Percentiles rank a stretch among this genome's conserved stretches.
Evolutionary conservation across 2,329 filamentous ascomycete species (phyloP).

Genomic region (Fusarium sp.): DNA sequence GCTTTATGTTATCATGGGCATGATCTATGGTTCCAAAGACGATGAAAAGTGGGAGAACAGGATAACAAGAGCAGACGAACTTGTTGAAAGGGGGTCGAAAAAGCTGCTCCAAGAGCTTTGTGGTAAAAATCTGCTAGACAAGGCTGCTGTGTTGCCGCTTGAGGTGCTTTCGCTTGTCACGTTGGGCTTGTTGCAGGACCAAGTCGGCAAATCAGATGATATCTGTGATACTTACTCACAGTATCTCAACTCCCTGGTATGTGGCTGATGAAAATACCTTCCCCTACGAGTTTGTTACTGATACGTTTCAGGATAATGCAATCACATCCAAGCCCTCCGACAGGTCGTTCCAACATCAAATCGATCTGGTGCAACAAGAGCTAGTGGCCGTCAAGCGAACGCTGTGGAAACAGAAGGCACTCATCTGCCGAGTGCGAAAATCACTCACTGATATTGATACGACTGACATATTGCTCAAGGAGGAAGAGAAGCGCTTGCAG

Average conservation of each 20-base stretch:
- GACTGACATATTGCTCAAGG: conserved; percentile 24
- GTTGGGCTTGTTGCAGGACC: conserved; percentile 57
- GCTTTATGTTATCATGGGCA: conserved; percentile 58
- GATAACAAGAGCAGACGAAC: conserved; percentile 49
- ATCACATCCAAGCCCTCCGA: conserved; percentile 59
- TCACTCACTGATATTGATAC: conserved; percentile 39
- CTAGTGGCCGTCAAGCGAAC: conserved; percentile 56
- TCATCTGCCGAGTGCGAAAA: conserved; percentile 50
- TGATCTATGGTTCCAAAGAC: conserved; percentile 51
- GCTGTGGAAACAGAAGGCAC: conserved; percentile 52
- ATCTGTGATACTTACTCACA: conserved; percentile 61
- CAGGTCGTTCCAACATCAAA: conserved; percentile 58
- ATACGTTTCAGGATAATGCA: conserved; percentile 55
- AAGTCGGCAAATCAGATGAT: conserved; percentile 55
- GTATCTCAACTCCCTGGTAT: conserved; percentile 59
- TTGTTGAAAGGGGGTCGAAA: conserved; percentile 56
- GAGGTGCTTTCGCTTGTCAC: conserved; percentile 60
- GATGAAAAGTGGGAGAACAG: conserved; percentile 49
- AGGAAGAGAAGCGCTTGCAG: conserved; percentile 16
- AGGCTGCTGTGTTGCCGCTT: conserved; percentile 58
- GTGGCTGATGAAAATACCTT: conserved; percentile 1
- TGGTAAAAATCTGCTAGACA: conserved; percentile 53
- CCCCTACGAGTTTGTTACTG: conserved; percentile 9
- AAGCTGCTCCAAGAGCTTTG: conserved; percentile 56
- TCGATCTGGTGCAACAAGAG: conserved; percentile 60